Conservation (phyloP, 345 rosid genomes). For the Lagerstroemia speciosa region DNA sequence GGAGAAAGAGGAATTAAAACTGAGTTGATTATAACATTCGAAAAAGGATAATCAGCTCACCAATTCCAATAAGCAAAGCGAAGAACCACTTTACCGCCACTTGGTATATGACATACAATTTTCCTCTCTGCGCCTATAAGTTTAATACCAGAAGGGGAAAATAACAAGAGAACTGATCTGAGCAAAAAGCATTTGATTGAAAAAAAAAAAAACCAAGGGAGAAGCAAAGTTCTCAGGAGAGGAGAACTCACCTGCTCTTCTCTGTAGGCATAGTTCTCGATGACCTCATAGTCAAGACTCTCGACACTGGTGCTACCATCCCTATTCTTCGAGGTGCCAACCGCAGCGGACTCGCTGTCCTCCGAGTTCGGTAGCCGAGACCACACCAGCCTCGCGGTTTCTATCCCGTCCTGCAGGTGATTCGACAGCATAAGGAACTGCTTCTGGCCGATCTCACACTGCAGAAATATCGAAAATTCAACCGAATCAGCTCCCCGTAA, state of each 20-base stretch:
- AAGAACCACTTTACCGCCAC: constrained; percentile 90
- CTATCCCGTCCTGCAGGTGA: constrained; percentile 69
- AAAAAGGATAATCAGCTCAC: constrained; percentile 23
- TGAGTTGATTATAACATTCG: neutral
- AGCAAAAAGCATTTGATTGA: no score
- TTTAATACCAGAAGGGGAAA: no score
- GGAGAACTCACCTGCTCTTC: constrained; percentile 56
- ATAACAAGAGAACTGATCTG: no score
- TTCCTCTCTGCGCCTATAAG: constrained; percentile 79
- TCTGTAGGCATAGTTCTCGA: constrained; percentile 85
- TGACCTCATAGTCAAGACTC: constrained; percentile 90
- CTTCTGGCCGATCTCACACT: neutral
- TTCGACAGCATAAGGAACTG: constrained; percentile 49
- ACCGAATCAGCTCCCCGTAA: neutral
- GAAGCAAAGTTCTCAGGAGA: neutral
- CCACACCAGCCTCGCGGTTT: constrained; percentile 65
- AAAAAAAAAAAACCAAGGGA: no score
- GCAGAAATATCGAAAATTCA: neutral
- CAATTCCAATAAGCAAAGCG: constrained; percentile 84
- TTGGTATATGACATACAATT: constrained; percentile 56
- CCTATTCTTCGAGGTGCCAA: constrained; percentile 34
- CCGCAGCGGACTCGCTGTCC: constrained; percentile 47
- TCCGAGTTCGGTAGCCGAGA: constrained; percentile 74
- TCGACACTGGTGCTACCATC: constrained; percentile 41
- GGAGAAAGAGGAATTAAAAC: neutral